Evolutionary conservation across 1,139 yeast genomes (phyloP).

Genomic region (Suhomyces guaymorum): DNA sequence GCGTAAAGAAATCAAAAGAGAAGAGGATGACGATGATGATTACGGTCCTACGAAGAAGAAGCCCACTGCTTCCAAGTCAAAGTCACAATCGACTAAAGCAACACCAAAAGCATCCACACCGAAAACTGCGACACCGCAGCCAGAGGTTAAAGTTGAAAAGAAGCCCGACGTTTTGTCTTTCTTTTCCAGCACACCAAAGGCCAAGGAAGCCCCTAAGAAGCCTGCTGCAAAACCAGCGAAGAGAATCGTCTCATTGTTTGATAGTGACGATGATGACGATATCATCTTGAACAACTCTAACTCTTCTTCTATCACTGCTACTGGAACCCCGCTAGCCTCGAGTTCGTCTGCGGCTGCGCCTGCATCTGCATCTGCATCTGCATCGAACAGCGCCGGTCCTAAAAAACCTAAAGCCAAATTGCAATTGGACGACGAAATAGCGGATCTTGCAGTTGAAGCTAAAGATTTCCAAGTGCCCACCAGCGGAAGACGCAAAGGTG

Average conservation of each 20-base stretch:
- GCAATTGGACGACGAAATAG: constrained; percentile 23
- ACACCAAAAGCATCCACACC: constrained; percentile 4
- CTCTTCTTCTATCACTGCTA: constrained; percentile 4
- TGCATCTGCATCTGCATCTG: constrained; percentile 2
- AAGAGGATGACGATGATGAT: constrained; percentile 16
- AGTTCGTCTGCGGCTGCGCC: constrained; percentile 5
- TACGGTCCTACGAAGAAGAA: constrained; percentile 17
- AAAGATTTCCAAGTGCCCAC: constrained; percentile 12
- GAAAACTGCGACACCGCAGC: constrained; percentile 3
- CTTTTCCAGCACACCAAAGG: constrained; percentile 16
- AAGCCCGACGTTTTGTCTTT: constrained; percentile 23
- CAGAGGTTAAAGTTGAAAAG: constrained; percentile 11
- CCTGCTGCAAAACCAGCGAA: constrained; percentile 12
- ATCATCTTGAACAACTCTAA: constrained; percentile 14
- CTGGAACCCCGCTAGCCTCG: background rate
- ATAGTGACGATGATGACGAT: constrained; percentile 36
- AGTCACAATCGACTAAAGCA: constrained; percentile 5
- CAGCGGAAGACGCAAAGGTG: constrained; percentile 6
- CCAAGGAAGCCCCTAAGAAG: constrained; percentile 12
- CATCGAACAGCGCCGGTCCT: background rate
- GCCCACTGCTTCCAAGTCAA: constrained; percentile 9
- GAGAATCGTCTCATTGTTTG: constrained; percentile 25
- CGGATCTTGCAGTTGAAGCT: constrained; percentile 20
- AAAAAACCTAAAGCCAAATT: constrained; percentile 13
- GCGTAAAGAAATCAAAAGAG: constrained; percentile 23